Conservation (phyloP, 148 eudicot species). For the Silene latifolia region DNA sequence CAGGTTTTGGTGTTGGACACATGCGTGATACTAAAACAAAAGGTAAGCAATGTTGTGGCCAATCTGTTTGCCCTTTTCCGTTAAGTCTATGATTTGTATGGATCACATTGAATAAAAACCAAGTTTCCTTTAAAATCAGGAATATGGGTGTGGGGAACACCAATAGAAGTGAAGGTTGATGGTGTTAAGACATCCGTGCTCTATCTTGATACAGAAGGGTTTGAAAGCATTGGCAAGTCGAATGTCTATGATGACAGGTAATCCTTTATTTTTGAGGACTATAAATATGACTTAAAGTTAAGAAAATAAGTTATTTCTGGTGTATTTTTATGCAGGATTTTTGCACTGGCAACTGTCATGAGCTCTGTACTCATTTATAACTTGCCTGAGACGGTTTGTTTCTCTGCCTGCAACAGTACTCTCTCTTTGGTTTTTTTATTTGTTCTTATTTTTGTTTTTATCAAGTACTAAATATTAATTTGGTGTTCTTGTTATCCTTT, state of each 20-base stretch:
- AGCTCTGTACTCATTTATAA: conserved; percentile 93
- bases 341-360: conserved; percentile 93
- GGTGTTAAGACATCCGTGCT: conserved; percentile 86
- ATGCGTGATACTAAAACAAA: conserved; percentile 98
- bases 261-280: conserved; percentile 13
- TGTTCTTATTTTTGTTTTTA: neutral
- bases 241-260: conserved; percentile 97
- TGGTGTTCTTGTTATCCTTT: neutral
- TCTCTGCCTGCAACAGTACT: conserved; percentile 32
- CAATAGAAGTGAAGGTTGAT: conserved; percentile 68
- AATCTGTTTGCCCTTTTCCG: neutral
- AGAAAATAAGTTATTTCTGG: conserved; percentile 14
- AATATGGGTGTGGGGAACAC: conserved; percentile 97
- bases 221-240: conserved; percentile 97
- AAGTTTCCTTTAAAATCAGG: conserved; percentile 39
- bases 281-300: conserved; percentile 15
- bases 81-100: neutral
- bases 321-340: conserved; percentile 60
- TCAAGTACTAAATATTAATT: neutral
- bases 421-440: conserved; percentile 15
- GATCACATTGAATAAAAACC: neutral
- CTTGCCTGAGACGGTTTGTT: conserved; percentile 96
- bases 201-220: conserved; percentile 97
- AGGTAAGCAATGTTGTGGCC: conserved; percentile 40
- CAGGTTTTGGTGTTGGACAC: conserved; percentile 99